Percentiles rank a stretch among this genome's conserved stretches.
phyloP scores from a whole-genome alignment of 148 eudicot species.

The Vaccinium myrtillus region DNA sequence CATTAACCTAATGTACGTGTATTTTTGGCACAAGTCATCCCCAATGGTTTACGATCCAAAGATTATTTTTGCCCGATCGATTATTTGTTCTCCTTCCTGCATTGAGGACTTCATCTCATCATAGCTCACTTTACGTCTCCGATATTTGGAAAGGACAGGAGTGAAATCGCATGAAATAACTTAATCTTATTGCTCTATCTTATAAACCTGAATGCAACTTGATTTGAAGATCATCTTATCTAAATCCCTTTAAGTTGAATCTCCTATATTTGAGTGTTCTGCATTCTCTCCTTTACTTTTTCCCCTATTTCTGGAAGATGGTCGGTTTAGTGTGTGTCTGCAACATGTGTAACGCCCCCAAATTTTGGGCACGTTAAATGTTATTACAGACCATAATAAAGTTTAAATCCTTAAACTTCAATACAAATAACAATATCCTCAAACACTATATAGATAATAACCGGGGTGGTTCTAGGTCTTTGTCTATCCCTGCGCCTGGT shows the following conservation, averaged over 20 bases:
- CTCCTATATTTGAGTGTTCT: background rate
- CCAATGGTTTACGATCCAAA: background rate
- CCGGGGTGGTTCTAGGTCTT: too few relatives aligned
- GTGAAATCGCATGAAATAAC: background rate
- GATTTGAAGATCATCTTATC: background rate
- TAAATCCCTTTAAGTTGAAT: background rate
- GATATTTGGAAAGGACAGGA: background rate
- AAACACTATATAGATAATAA: too few relatives aligned
- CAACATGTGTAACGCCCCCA: too few relatives aligned
- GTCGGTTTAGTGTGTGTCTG: background rate
- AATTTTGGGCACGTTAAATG: too few relatives aligned
- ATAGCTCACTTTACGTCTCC: background rate
- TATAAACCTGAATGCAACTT: background rate
- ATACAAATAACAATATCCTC: too few relatives aligned
- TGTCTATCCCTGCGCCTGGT: too few relatives aligned
- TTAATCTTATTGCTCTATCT: background rate
- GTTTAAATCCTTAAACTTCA: too few relatives aligned
- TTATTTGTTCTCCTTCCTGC: background rate
- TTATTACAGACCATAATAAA: too few relatives aligned
- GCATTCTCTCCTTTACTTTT: background rate
- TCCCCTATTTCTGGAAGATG: background rate
- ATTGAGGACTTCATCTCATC: conserved; percentile 3
- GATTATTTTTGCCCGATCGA: background rate
- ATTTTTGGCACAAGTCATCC: background rate
- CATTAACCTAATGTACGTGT: background rate